Percentiles rank a stretch among this genome's conserved stretches.
These are phyloP conservation scores for Carex scoparia DNA, from an alignment of 176 grass and related monocot genomes.

Conservation along the genomic window DNA sequence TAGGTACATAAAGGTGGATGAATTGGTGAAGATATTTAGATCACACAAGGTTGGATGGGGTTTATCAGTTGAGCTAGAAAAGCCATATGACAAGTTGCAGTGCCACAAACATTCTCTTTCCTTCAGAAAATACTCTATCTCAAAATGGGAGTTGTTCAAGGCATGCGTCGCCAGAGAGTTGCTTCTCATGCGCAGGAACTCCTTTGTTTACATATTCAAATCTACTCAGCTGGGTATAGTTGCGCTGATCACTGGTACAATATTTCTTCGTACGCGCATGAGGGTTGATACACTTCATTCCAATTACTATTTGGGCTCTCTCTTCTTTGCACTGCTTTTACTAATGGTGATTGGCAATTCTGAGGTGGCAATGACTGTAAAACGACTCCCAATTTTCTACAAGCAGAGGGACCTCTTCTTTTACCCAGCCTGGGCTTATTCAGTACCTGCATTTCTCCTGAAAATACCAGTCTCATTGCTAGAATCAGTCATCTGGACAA, in stretches of 20 bases:
- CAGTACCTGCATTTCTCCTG: conserved; percentile 54
- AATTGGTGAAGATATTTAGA: conserved; percentile 48
- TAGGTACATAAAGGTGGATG: conserved; percentile 50
- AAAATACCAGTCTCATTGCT: conserved; percentile 69
- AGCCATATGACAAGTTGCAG: conserved; percentile 32
- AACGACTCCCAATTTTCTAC: conserved; percentile 65
- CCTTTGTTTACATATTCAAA: conserved; percentile 57
- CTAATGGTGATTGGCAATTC: conserved; percentile 64
- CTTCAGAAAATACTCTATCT: conserved; percentile 51
- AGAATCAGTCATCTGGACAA: conserved; percentile 63
- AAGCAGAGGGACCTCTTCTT: conserved; percentile 74
- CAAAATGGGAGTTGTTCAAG: conserved; percentile 63
- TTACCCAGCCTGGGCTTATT: conserved; percentile 85
- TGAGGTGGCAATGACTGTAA: conserved; percentile 55
- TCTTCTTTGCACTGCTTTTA: conserved; percentile 54
- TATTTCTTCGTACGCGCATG: conserved; percentile 59
- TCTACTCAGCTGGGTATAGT: conserved; percentile 45
- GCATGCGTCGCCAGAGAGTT: conserved; percentile 60
- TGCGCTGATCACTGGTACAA: conserved; percentile 50
- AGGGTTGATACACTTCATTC: conserved; percentile 39
- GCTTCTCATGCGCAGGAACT: conserved; percentile 69
- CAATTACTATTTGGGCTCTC: conserved; percentile 68
- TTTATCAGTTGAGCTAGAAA: conserved; percentile 39
- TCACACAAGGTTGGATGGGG: conserved; percentile 37
- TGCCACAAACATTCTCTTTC: conserved; percentile 44